Evolutionary conservation across 192 early-diverging fungal species (phyloP), one percentile per base, ranked within the genome.

Genomic region (Diversispora epigaea): DNA sequence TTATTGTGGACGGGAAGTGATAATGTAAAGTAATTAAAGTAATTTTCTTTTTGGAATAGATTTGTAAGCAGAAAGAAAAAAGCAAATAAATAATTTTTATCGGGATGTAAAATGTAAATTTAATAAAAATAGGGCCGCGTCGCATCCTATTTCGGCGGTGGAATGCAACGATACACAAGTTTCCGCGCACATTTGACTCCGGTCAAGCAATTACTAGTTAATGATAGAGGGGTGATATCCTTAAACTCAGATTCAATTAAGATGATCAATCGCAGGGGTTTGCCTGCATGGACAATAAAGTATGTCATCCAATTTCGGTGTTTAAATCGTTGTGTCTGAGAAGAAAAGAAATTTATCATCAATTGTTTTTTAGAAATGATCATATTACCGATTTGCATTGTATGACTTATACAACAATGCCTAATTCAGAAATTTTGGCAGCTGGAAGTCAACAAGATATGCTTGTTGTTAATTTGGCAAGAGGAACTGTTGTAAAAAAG

Each of bases 1-100:
- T 85, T 97, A 6, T 52, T 98, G 62, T 97, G 95, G 91, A 78
- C 88, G 3, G 96, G 94, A 67, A 91, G 93, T 76, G 91, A 91
- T 58, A 90, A 90, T 76, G 93, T 95, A 84, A 21, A 40, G 11
- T 14, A n/a, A 4, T 25, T 21, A 49, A 17, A 6, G n/a, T 46
- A 12, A 14, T 67, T 54, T 25, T 14, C 46, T 17, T 68, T 21
- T 66, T 12, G 41, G 5, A 55, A 11, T 45, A 41, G 11, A 4
- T 52, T 45, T 32, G 25, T 32, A 32, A 32, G 2, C 25, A 1
- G 2, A 2, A 32, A 32, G 25, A 32, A 32, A 32, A 32, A 56
- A 11, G 71, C 19, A 46, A 12, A 49, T 45, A 54, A 4, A 17
- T 1, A 17, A 54, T 12, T 11, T 17, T 54, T 54, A 17, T 17